phyloP scores from a whole-genome alignment of 805 yeast species.

The Kodamaea fukazawae region DNA sequence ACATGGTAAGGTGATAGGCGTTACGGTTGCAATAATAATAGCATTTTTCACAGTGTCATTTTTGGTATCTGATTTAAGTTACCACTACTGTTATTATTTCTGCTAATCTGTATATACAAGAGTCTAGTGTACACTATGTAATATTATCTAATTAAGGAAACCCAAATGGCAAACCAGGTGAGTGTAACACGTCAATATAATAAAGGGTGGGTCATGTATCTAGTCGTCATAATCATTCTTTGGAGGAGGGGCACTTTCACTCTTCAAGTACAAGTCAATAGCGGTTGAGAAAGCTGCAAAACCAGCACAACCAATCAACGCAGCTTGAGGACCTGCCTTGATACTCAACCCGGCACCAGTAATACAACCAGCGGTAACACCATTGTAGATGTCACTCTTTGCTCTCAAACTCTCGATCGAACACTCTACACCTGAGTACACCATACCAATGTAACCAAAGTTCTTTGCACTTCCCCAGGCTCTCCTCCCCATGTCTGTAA shows the following conservation, averaged over 20 bases:
- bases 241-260: slow-evolving; percentile 83
- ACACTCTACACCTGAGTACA: slow-evolving; percentile 92
- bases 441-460: slow-evolving; percentile 89
- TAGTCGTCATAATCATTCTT: slow-evolving; percentile 74
- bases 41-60: slow-evolving; percentile 21
- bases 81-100: slow-evolving; percentile 41
- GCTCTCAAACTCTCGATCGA: slow-evolving; percentile 82
- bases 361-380: slow-evolving; percentile 88
- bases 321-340: slow-evolving; percentile 92
- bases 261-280: slow-evolving; percentile 79
- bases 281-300: slow-evolving; percentile 95
- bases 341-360: slow-evolving; percentile 96
- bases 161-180: no score
- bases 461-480: slow-evolving; percentile 88
- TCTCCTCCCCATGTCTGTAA: slow-evolving; percentile 86
- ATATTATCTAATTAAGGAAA: slow-evolving; percentile 2
- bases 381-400: slow-evolving; percentile 88
- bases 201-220: no score
- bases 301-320: slow-evolving; percentile 91
- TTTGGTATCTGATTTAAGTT: slow-evolving; percentile 29
- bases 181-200: no score
- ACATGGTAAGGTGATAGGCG: neutral
- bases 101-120: slow-evolving; percentile 20
- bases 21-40: slow-evolving; percentile 7
- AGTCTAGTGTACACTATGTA: slow-evolving; percentile 10